Percentiles rank a stretch among this genome's conserved stretches.
phyloP scores from a whole-genome alignment of 2,329 filamentous ascomycete genomes.

The Fusarium incarnatum region DNA sequence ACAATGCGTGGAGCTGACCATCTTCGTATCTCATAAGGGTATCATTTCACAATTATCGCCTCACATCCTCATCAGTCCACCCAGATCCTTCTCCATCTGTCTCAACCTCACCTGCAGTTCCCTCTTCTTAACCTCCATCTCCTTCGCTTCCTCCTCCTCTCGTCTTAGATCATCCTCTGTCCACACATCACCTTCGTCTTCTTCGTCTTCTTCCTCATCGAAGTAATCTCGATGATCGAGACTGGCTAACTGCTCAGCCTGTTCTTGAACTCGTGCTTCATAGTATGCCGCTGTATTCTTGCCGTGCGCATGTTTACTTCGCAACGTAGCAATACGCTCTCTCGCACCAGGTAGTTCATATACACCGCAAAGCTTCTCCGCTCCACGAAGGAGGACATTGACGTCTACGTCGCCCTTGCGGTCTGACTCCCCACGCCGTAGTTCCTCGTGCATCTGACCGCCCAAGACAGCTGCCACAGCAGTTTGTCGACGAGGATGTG shows the following conservation, averaged over 20 bases:
- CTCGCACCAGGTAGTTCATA: slow-evolving; percentile 84
- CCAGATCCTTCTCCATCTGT: slow-evolving; percentile 67
- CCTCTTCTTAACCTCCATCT: slow-evolving; percentile 67
- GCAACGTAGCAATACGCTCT: slow-evolving; percentile 79
- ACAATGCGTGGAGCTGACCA: not conserved
- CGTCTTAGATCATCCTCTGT: slow-evolving; percentile 76
- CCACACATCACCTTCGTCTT: slow-evolving; percentile 60
- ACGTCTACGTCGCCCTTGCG: slow-evolving; percentile 81
- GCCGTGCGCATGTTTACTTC: slow-evolving; percentile 77
- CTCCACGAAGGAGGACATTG: slow-evolving; percentile 83
- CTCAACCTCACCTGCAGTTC: slow-evolving; percentile 65
- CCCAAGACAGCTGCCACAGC: slow-evolving; percentile 92
- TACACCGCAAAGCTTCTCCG: slow-evolving; percentile 89
- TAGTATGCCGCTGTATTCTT: slow-evolving; percentile 81
- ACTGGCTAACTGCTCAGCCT: slow-evolving; percentile 76
- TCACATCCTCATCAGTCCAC: slow-evolving; percentile 66
- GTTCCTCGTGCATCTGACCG: slow-evolving; percentile 84
- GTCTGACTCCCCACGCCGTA: slow-evolving; percentile 67
- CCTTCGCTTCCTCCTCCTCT: slow-evolving; percentile 74
- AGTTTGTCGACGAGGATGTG: slow-evolving; percentile 74
- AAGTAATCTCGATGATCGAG: slow-evolving; percentile 73
- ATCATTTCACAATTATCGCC: slow-evolving; percentile 17
- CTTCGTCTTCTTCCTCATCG: slow-evolving; percentile 64
- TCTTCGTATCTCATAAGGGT: slow-evolving; percentile 35
- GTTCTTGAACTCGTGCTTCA: slow-evolving; percentile 81